phyloP scores from a whole-genome alignment of 306 rosid genomes.

The Quercus engelmannii region DNA sequence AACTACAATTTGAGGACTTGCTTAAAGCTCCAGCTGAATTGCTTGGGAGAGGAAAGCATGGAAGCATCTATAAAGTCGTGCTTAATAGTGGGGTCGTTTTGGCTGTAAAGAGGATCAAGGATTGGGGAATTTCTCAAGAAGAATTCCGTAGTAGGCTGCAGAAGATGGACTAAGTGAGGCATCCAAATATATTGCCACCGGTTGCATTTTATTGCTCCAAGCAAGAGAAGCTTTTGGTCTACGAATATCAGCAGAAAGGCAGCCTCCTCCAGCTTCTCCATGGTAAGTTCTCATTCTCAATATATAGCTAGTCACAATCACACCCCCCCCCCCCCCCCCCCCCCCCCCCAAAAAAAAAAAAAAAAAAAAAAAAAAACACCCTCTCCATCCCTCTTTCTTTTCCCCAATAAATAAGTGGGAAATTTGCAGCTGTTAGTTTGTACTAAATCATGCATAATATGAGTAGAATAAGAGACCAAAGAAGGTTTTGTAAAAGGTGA shows the following conservation, averaged over 20 bases:
- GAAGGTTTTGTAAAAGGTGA: no score
- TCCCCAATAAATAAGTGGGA: background rate
- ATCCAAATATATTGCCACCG: slow-evolving; percentile 43
- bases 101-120: slow-evolving; percentile 77
- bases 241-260: slow-evolving; percentile 65
- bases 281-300: slow-evolving; percentile 34
- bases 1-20: slow-evolving; percentile 57
- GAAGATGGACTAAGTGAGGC: slow-evolving; percentile 42
- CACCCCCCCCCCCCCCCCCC: no score
- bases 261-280: slow-evolving; percentile 67
- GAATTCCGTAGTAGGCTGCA: slow-evolving; percentile 53
- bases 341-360: background rate
- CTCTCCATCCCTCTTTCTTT: no score
- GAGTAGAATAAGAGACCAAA: background rate
- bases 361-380: no score
- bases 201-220: slow-evolving; percentile 69
- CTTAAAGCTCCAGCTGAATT: slow-evolving; percentile 71
- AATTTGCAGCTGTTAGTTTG: background rate
- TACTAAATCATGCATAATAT: background rate
- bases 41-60: slow-evolving; percentile 62
- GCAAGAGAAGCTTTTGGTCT: slow-evolving; percentile 73
- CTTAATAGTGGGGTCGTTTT: slow-evolving; percentile 41
- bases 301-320: background rate
- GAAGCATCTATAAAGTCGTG: slow-evolving; percentile 71
- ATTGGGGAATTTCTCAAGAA: slow-evolving; percentile 49